A percentile compares a stretch with the other conserved stretches of the same genome.
phyloP scores from a whole-genome alignment of 495 filamentous ascomycete genomes.

The Diplogelasinospora grovesii region DNA sequence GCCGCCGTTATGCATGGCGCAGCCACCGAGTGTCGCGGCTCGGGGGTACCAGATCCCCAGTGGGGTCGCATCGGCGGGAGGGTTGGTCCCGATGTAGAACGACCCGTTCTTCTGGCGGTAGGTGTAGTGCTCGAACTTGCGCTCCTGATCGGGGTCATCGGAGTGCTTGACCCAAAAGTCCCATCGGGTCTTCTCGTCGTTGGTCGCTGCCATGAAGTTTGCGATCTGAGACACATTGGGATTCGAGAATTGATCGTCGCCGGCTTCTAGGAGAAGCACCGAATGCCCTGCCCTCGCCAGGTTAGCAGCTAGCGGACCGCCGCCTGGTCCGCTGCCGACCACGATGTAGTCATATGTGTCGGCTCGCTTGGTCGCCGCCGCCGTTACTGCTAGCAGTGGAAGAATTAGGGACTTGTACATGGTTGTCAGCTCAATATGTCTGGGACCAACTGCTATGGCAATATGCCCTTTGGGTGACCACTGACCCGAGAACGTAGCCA shows the following conservation, averaged over 20 bases:
- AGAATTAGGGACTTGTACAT: too few species aligned
- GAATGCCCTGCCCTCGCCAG: slow-evolving; percentile 53
- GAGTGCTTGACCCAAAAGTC: slow-evolving; percentile 40
- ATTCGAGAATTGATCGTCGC: slow-evolving; percentile 50
- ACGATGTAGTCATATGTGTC: slow-evolving; percentile 66
- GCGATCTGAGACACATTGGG: slow-evolving; percentile 25
- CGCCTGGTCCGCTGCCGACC: slow-evolving; percentile 59
- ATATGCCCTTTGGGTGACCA: too few species aligned
- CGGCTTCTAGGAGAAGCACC: slow-evolving; percentile 56
- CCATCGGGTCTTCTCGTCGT: slow-evolving; percentile 37
- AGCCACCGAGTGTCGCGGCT: slow-evolving; percentile 37
- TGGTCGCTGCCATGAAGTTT: slow-evolving; percentile 29
- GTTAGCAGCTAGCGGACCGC: slow-evolving; percentile 52
- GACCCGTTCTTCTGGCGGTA: slow-evolving; percentile 31
- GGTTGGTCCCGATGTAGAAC: slow-evolving; percentile 32
- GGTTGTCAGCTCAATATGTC: too few species aligned
- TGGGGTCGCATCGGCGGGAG: slow-evolving; percentile 28
- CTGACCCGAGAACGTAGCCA: too few species aligned
- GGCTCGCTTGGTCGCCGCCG: too few species aligned
- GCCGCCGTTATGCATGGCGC: too few species aligned
- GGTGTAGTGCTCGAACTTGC: slow-evolving; percentile 30
- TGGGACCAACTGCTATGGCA: too few species aligned
- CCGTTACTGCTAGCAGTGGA: too few species aligned
- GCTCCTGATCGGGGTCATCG: slow-evolving; percentile 24
- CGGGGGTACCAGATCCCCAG: slow-evolving; percentile 41